Evolutionary conservation across 2,329 filamentous ascomycete species (phyloP).

Genomic region (Gremmenia infestans): DNA sequence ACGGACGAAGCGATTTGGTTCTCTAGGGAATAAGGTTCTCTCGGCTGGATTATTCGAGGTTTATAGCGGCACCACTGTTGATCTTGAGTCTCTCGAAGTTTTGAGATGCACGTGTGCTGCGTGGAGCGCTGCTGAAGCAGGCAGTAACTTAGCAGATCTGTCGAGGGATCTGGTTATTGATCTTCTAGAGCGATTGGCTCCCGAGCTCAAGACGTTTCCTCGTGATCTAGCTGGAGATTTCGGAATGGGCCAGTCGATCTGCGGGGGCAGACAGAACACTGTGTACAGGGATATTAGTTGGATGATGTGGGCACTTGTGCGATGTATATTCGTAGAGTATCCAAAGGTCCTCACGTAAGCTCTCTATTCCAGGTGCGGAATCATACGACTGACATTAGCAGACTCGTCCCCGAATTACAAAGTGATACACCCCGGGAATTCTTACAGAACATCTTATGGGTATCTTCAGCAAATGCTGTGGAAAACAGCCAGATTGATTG

Average conservation of each 20-base stretch:
- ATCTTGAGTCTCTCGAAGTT: constrained; percentile 21
- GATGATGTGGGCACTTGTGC: constrained; percentile 19
- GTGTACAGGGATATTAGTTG: constrained; percentile 16
- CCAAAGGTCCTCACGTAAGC: constrained; percentile 25
- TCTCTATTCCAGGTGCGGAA: not conserved
- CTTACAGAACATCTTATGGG: constrained; percentile 25
- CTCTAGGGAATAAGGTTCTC: not conserved
- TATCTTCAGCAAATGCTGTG: constrained; percentile 20
- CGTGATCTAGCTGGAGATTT: constrained; percentile 3
- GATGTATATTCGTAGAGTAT: constrained; percentile 26
- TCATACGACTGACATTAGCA: constrained; percentile 12
- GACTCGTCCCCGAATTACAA: constrained; percentile 17
- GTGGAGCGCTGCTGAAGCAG: constrained; percentile 18
- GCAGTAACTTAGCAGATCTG: constrained; percentile 8
- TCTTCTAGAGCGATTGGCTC: constrained; percentile 13
- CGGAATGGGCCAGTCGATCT: constrained; percentile 3
- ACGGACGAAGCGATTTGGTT: constrained; percentile 20
- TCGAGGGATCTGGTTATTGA: constrained; percentile 13
- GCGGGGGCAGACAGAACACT: constrained; percentile 8
- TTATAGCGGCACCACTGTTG: not conserved
- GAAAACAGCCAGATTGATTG: constrained; percentile 2
- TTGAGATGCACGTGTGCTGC: constrained; percentile 24
- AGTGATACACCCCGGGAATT: constrained; percentile 13
- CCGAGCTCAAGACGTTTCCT: constrained; percentile 10
- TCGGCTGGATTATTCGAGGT: not conserved